Conservation (phyloP, 2,329 filamentous ascomycete genomes). For the Talaromyces sp. region DNA sequence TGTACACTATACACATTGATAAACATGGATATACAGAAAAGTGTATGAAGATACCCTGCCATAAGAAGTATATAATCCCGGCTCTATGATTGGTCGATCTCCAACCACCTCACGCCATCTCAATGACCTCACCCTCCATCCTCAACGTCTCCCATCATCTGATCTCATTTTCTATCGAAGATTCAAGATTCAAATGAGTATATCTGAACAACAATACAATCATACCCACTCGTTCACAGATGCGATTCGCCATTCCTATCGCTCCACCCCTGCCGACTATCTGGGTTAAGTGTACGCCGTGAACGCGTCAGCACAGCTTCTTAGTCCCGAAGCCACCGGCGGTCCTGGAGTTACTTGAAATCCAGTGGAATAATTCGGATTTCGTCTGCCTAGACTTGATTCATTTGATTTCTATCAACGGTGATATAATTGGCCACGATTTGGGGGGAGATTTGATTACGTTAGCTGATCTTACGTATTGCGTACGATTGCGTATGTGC, state of each 20-base stretch:
- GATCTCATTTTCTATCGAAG: not conserved
- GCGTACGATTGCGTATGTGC: not conserved
- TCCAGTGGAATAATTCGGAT: not conserved
- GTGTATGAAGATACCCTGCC: not conserved
- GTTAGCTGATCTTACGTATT: not conserved
- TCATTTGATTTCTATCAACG: not conserved
- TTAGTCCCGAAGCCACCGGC: no score
- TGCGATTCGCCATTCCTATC: not conserved
- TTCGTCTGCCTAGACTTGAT: not conserved
- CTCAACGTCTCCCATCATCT: not conserved
- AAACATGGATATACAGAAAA: no score
- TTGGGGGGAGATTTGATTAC: not conserved
- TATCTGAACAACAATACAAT: not conserved
- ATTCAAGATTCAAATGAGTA: no score
- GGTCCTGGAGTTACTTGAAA: no score
- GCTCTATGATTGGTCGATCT: not conserved
- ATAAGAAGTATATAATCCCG: not conserved
- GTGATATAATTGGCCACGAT: not conserved
- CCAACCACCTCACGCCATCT: not conserved
- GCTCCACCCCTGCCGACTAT: not conserved
- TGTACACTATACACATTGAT: no score
- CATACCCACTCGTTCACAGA: not conserved
- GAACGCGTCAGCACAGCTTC: not conserved
- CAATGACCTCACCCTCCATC: conserved; percentile 1
- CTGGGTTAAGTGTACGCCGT: not conserved